A percentile compares a stretch with the other conserved stretches of the same genome.
Conservation (phyloP, 2,329 filamentous ascomycete genomes). For the Ophiostoma sp. region DNA sequence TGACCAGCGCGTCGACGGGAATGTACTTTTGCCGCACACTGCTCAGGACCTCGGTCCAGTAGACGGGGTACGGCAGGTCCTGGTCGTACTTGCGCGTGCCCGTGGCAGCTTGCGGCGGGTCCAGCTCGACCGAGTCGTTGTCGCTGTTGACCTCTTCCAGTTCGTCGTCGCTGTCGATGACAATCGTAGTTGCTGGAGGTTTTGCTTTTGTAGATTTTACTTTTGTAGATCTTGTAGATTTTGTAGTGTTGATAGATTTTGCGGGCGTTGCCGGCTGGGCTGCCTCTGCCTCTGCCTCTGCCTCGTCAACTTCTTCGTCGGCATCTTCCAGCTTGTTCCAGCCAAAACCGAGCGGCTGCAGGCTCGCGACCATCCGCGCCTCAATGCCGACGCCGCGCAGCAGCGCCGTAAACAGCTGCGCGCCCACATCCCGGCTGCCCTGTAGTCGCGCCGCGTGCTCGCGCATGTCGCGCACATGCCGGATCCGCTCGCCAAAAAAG, state of each 20-base stretch:
- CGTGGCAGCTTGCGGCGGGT: slow-evolving; percentile 40
- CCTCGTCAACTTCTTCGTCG: slow-evolving; percentile 43
- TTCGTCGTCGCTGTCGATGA: slow-evolving; percentile 31
- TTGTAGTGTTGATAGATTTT: slow-evolving; percentile 23
- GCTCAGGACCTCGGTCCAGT: slow-evolving; percentile 89
- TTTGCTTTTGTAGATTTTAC: not conserved
- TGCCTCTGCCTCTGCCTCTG: slow-evolving; percentile 17
- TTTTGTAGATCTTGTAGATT: not conserved
- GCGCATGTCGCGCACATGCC: slow-evolving; percentile 62
- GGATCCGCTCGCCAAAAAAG: slow-evolving; percentile 70
- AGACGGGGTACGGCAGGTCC: slow-evolving; percentile 77
- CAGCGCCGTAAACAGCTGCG: slow-evolving; percentile 84
- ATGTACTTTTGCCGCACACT: slow-evolving; percentile 73
- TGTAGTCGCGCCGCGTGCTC: slow-evolving; percentile 61
- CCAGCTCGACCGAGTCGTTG: slow-evolving; percentile 55
- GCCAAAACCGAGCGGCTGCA: slow-evolving; percentile 84
- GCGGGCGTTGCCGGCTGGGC: not conserved
- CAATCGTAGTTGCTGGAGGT: not conserved
- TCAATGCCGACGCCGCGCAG: slow-evolving; percentile 76
- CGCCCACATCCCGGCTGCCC: slow-evolving; percentile 81
- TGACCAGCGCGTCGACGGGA: slow-evolving; percentile 70
- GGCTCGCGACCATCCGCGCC: slow-evolving; percentile 72
- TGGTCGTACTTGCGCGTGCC: slow-evolving; percentile 51
- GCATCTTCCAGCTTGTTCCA: slow-evolving; percentile 86
- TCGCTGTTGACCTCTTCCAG: slow-evolving; percentile 50